Evolutionary conservation across 148 eudicot species (phyloP).

Genomic region (Amaranthus hypochondriacus): DNA sequence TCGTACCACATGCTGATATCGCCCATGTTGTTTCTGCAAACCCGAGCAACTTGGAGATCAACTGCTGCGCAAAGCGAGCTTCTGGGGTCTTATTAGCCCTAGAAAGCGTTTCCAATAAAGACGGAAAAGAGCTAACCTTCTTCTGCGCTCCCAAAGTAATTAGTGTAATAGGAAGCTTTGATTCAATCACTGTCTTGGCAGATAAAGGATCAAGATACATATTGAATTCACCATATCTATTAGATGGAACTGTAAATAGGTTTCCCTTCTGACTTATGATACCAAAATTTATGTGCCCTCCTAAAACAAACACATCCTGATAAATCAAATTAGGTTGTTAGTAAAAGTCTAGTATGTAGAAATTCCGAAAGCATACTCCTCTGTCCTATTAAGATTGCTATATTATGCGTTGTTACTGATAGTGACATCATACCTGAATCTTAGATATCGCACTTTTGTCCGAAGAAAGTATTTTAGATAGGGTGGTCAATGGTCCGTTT

Average conservation of each 20-base stretch:
- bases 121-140: slow-evolving; percentile 31
- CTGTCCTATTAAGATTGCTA: not conserved
- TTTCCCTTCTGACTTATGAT: slow-evolving; percentile 38
- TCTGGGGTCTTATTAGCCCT: slow-evolving; percentile 51
- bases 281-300: slow-evolving; percentile 50
- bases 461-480: slow-evolving; percentile 58
- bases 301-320: slow-evolving; percentile 73
- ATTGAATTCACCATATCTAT: slow-evolving; percentile 60
- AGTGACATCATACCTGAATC: slow-evolving; percentile 35
- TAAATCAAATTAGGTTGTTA: not conserved
- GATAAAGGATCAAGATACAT: slow-evolving; percentile 87
- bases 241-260: slow-evolving; percentile 52
- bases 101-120: slow-evolving; percentile 29
- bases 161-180: slow-evolving; percentile 52
- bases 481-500: slow-evolving; percentile 77
- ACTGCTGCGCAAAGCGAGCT: slow-evolving; percentile 38
- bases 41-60: slow-evolving; percentile 41
- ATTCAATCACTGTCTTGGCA: slow-evolving; percentile 58
- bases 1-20: slow-evolving; percentile 74
- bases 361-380: not conserved
- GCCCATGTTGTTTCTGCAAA: slow-evolving; percentile 38
- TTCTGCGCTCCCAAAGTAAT: slow-evolving; percentile 58
- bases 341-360: not conserved
- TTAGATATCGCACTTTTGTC: slow-evolving; percentile 38
- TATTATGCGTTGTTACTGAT: not conserved